A percentile compares a stretch with the other conserved stretches of the same genome.
Conservation (phyloP, 2,329 filamentous ascomycete species). For the Hypoxylon sp. region DNA sequence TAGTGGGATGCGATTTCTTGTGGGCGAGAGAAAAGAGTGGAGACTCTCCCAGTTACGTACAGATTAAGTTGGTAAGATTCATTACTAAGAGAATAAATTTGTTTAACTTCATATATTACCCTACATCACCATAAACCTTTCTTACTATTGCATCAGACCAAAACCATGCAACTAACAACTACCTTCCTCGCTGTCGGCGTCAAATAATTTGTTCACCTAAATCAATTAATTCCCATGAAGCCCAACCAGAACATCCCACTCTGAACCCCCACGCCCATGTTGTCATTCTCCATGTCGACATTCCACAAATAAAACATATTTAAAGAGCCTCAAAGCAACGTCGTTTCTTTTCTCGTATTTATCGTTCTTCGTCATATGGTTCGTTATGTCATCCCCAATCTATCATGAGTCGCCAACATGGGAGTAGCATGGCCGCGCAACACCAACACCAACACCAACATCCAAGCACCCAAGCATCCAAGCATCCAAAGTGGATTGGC, state of each 20-base stretch:
- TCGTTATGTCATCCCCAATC: slow-evolving; percentile 33
- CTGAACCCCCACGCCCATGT: slow-evolving; percentile 46
- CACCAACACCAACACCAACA: slow-evolving; percentile 9
- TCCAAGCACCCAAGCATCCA: slow-evolving; percentile 1
- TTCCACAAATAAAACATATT: slow-evolving; percentile 45
- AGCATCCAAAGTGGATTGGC: slow-evolving; percentile 20
- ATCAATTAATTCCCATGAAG: too few relatives aligned
- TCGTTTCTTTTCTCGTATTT: slow-evolving; percentile 39
- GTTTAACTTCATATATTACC: too few relatives aligned
- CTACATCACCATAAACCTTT: too few relatives aligned
- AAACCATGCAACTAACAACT: not conserved
- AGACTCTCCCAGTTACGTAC: not conserved
- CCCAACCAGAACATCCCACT: slow-evolving; percentile 42
- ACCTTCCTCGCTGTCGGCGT: slow-evolving; percentile 21
- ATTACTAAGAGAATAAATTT: too few relatives aligned
- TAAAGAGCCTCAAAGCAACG: slow-evolving; percentile 47
- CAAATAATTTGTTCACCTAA: slow-evolving; percentile 24
- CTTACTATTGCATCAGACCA: too few relatives aligned
- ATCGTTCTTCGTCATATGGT: slow-evolving; percentile 29
- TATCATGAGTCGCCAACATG: too few relatives aligned
- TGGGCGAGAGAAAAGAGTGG: slow-evolving; percentile 16
- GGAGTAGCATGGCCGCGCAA: too few relatives aligned
- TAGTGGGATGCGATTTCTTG: slow-evolving; percentile 43
- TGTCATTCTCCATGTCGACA: slow-evolving; percentile 46
- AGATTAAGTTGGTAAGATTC: too few relatives aligned